A percentile compares a stretch with the other conserved stretches of the same genome.
phyloP scores from a whole-genome alignment of 2,329 filamentous ascomycete species.

The Pseudopithomyces chartarum region DNA sequence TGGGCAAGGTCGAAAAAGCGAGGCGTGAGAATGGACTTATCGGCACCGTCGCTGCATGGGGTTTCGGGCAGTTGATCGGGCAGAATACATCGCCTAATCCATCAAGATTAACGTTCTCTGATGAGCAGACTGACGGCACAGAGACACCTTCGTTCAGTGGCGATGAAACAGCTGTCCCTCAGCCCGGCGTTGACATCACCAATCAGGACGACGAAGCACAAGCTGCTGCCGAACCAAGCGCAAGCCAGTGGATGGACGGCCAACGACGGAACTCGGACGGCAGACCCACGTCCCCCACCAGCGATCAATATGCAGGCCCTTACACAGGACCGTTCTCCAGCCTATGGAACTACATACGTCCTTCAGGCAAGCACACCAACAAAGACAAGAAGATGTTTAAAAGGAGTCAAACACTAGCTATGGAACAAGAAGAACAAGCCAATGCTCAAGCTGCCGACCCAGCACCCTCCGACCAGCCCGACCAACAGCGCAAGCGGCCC shows the following conservation, averaged over 20 bases:
- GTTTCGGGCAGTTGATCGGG: constrained; percentile 88
- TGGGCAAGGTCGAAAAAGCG: constrained; percentile 93
- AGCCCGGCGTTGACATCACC: constrained; percentile 69
- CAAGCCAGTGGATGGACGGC: constrained; percentile 37
- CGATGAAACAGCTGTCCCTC: constrained; percentile 65
- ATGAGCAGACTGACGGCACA: constrained; percentile 32
- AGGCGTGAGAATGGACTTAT: constrained; percentile 89
- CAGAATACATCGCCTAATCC: constrained; percentile 66
- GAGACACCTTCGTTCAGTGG: constrained; percentile 40
- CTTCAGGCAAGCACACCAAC: constrained; percentile 65
- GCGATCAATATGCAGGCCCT: constrained; percentile 38
- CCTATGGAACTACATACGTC: constrained; percentile 77
- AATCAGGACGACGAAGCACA: constrained; percentile 66
- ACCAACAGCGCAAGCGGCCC: constrained; percentile 45
- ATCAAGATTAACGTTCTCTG: constrained; percentile 40
- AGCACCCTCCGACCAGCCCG: constrained; percentile 17
- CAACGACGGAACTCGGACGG: constrained; percentile 31
- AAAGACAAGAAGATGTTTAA: constrained; percentile 67
- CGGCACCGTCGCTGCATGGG: constrained; percentile 90
- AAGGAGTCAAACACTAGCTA: constrained; percentile 38
- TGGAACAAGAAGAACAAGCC: constrained; percentile 24
- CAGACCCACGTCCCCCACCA: constrained; percentile 19
- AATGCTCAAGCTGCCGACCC: constrained; percentile 12
- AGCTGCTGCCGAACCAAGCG: constrained; percentile 45
- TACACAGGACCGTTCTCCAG: constrained; percentile 48